Conservation (phyloP, 306 rosid species). For the Parietaria judaica region DNA sequence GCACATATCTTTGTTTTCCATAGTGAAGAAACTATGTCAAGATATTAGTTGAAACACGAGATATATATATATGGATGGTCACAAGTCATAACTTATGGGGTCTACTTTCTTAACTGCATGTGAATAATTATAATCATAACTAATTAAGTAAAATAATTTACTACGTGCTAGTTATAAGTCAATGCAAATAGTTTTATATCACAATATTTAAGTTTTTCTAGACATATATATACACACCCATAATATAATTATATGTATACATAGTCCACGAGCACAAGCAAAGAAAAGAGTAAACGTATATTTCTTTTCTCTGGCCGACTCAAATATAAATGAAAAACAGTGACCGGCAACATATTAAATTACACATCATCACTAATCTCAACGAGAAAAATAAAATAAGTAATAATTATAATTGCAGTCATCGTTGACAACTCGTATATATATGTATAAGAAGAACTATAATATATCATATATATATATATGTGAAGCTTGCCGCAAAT, state of each 20-base stretch:
- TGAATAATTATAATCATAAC: background rate
- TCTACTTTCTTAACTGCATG: background rate
- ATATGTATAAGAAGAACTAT: background rate
- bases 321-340: background rate
- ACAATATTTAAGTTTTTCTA: too few species aligned
- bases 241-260: background rate
- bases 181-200: background rate
- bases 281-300: too few species aligned
- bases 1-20: background rate
- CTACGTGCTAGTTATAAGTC: conserved; percentile 1
- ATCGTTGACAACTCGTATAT: conserved; percentile 3
- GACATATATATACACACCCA: background rate
- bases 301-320: background rate
- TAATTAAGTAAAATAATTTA: too few species aligned
- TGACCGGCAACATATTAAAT: background rate
- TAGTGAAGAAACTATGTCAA: background rate
- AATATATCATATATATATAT: too few species aligned
- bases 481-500: too few species aligned
- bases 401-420: background rate
- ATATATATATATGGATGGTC: background rate
- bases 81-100: background rate
- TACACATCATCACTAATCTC: too few species aligned
- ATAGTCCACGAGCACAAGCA: too few species aligned
- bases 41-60: background rate
- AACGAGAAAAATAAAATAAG: background rate